These are phyloP conservation scores for Aspergillus hiratsukae DNA, from an alignment of 2,329 filamentous ascomycete species.

Conservation along the genomic window DNA sequence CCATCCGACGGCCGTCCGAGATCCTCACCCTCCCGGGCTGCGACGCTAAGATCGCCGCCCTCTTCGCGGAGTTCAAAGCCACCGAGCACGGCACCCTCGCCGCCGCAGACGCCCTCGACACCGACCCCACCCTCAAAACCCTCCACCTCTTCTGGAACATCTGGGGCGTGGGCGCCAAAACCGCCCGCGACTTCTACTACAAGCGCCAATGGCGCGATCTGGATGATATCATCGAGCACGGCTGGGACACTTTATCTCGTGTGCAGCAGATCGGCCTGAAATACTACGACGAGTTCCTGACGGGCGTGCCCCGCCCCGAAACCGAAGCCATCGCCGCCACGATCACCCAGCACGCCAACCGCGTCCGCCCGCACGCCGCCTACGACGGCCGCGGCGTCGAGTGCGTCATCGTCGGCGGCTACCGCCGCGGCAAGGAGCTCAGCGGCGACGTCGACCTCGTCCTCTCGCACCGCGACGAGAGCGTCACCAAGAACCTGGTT, in stretches of 20 bases:
- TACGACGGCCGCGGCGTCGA: constrained; percentile 46
- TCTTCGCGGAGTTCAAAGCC: constrained; percentile 72
- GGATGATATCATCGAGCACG: constrained; percentile 79
- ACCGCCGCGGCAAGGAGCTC: constrained; percentile 68
- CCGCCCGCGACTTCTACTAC: constrained; percentile 75
- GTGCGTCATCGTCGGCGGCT: constrained; percentile 69
- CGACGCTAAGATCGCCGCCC: constrained; percentile 68
- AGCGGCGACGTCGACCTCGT: constrained; percentile 84
- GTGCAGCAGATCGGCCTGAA: constrained; percentile 93
- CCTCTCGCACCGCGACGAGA: constrained; percentile 70
- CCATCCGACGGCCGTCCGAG: constrained; percentile 43
- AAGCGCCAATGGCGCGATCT: constrained; percentile 73
- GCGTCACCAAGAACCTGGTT: constrained; percentile 65
- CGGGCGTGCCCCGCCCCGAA: constrained; percentile 67
- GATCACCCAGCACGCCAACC: constrained; percentile 64
- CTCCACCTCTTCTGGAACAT: constrained; percentile 74
- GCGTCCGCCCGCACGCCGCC: constrained; percentile 49
- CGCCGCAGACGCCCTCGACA: constrained; percentile 61
- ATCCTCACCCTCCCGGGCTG: constrained; percentile 67
- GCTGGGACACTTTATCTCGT: constrained; percentile 69
- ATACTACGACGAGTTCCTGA: constrained; percentile 79
- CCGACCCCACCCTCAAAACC: constrained; percentile 60
- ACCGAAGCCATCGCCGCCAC: constrained; percentile 63
- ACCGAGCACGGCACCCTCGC: constrained; percentile 52
- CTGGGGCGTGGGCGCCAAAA: constrained; percentile 85